phyloP scores from a whole-genome alignment of 83 land plant species.

The Picea abies region DNA sequence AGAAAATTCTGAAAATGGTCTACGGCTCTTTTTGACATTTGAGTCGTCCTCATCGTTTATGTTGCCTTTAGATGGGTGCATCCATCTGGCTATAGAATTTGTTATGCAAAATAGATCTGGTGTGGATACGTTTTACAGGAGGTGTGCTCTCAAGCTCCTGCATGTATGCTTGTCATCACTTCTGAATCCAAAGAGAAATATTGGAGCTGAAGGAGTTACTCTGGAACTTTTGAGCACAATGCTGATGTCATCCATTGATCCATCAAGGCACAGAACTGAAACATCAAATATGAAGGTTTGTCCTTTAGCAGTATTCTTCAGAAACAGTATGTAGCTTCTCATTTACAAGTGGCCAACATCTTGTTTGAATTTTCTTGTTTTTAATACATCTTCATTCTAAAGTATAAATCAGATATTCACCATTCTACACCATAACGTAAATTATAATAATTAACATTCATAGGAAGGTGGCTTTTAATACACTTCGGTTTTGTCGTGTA shows the following conservation, averaged over 20 bases:
- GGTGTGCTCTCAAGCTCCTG: slow-evolving; percentile 89
- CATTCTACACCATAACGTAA: neutral
- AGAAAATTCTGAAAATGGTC: slow-evolving; percentile 98
- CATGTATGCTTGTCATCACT: slow-evolving; percentile 90
- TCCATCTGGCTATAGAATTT: slow-evolving; percentile 84
- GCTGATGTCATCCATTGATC: slow-evolving; percentile 75
- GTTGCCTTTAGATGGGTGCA: slow-evolving; percentile 96
- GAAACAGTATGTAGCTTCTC: neutral
- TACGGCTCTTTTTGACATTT: slow-evolving; percentile 94
- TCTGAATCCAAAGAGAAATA: slow-evolving; percentile 85
- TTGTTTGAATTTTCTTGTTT: neutral
- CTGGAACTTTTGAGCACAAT: slow-evolving; percentile 70
- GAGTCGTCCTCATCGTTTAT: slow-evolving; percentile 95
- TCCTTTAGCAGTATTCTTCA: neutral
- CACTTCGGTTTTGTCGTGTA: neutral
- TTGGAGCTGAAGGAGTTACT: slow-evolving; percentile 73
- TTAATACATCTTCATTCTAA: neutral
- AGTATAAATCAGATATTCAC: neutral
- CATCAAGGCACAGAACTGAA: slow-evolving; percentile 79
- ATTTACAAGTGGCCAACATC: neutral
- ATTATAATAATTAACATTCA: neutral
- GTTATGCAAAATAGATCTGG: slow-evolving; percentile 68
- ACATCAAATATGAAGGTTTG: slow-evolving; percentile 82
- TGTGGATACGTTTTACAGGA: slow-evolving; percentile 84
- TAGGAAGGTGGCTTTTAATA: too few relatives aligned